A percentile compares a stretch with the other conserved stretches of the same genome.
phyloP scores from a whole-genome alignment of 805 yeast genomes.

The Lipomyces sp. region DNA sequence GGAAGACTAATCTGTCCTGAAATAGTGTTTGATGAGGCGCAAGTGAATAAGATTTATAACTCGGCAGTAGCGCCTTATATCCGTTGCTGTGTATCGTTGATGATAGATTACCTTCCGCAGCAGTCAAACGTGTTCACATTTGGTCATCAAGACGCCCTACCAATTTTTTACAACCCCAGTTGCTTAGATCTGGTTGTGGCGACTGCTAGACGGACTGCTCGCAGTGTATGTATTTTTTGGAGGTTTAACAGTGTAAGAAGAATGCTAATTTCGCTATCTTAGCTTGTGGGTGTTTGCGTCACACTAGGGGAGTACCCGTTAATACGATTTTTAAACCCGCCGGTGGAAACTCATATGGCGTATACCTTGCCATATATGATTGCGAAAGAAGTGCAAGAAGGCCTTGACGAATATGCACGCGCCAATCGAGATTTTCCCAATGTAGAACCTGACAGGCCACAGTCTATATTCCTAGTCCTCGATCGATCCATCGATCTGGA shows the following conservation, averaged over 20 bases:
- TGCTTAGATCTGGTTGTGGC: constrained; percentile 65
- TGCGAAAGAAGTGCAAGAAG: constrained; percentile 71
- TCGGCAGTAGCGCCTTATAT: constrained; percentile 41
- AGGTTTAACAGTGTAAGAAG: not conserved
- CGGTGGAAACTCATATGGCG: constrained; percentile 57
- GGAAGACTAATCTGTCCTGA: not conserved
- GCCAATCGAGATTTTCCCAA: constrained; percentile 68
- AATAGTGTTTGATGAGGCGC: constrained; percentile 33
- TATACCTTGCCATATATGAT: constrained; percentile 67
- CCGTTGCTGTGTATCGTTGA: constrained; percentile 49
- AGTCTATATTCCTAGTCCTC: constrained; percentile 73
- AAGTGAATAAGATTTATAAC: constrained; percentile 36
- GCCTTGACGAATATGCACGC: constrained; percentile 77
- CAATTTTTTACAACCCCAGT: constrained; percentile 68
- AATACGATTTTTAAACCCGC: constrained; percentile 69
- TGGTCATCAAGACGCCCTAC: constrained; percentile 63
- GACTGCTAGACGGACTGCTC: constrained; percentile 64
- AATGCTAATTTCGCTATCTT: constrained; percentile 7
- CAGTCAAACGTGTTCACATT: constrained; percentile 76
- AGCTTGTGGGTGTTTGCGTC: constrained; percentile 74
- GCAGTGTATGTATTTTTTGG: constrained; percentile 38
- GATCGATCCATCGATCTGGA: constrained; percentile 84
- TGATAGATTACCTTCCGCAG: constrained; percentile 62
- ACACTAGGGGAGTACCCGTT: constrained; percentile 87
- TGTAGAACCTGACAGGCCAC: constrained; percentile 55